phyloP scores from a whole-genome alignment of 768 basidiomycete genomes.

The Collybia nuda region DNA sequence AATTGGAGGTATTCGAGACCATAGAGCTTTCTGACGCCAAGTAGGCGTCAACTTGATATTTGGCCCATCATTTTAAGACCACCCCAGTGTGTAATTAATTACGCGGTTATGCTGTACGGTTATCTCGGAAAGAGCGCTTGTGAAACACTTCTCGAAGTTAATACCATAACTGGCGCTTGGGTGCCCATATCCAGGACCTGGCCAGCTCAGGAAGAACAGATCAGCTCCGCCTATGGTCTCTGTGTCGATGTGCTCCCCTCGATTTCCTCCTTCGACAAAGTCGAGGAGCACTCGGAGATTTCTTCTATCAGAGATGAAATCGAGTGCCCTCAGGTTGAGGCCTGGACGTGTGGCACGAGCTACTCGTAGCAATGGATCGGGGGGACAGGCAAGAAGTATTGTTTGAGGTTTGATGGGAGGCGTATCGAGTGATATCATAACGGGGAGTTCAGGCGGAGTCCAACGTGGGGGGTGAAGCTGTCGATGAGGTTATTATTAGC shows the following conservation, averaged over 20 bases:
- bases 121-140: slow-evolving; percentile 9
- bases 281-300: slow-evolving; percentile 16
- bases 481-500: not conserved
- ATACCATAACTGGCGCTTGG: slow-evolving; percentile 8
- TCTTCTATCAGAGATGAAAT: slow-evolving; percentile 17
- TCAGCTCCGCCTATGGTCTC: slow-evolving; percentile 15
- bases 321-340: slow-evolving; percentile 9
- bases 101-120: slow-evolving; percentile 16
- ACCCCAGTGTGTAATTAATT: slow-evolving; percentile 16
- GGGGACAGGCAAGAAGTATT: slow-evolving; percentile 10
- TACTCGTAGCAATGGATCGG: slow-evolving; percentile 13
- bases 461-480: slow-evolving; percentile 16
- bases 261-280: slow-evolving; percentile 6
- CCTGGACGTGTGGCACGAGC: slow-evolving; percentile 10
- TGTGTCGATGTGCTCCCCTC: slow-evolving; percentile 14
- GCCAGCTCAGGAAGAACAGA: slow-evolving; percentile 18
- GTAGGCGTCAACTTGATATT: slow-evolving; percentile 29
- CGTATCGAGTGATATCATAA: slow-evolving; percentile 7
- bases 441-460: slow-evolving; percentile 13
- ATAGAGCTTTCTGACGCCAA: slow-evolving; percentile 1
- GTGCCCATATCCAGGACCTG: slow-evolving; percentile 5
- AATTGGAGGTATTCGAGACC: not conserved
- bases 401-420: slow-evolving; percentile 12
- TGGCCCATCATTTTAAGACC: slow-evolving; percentile 26
- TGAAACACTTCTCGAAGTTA: slow-evolving; percentile 16